Conservation (phyloP, 1,139 yeast species). For the Yamadazyma triangularis region DNA sequence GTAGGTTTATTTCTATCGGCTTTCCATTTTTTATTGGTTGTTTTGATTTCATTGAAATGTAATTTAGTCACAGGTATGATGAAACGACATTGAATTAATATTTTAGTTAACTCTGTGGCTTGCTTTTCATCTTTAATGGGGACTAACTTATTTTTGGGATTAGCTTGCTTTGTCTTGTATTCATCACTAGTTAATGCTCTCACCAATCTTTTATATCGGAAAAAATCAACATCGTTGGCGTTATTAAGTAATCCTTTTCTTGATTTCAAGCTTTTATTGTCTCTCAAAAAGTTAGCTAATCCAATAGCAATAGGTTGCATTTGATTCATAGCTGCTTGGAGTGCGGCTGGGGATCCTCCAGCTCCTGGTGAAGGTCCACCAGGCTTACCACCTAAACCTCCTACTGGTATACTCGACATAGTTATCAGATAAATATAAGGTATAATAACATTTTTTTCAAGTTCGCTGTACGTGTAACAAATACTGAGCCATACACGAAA, state of each 20-base stretch:
- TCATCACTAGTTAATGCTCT: constrained; percentile 76
- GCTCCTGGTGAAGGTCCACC: constrained; percentile 2
- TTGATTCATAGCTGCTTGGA: constrained; percentile 10
- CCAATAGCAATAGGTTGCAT: constrained; percentile 32
- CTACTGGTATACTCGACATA: constrained; percentile 12
- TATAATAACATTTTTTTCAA: too few relatives aligned
- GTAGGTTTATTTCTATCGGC: constrained; percentile 79
- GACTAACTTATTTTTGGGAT: constrained; percentile 56
- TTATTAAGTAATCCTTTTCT: constrained; percentile 76
- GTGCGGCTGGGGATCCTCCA: constrained; percentile 8
- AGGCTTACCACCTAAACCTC: constrained; percentile 10
- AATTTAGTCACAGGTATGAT: constrained; percentile 72
- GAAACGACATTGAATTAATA: constrained; percentile 69
- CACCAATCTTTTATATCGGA: constrained; percentile 77
- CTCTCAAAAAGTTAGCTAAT: constrained; percentile 68
- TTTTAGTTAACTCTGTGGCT: constrained; percentile 60
- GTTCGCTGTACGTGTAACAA: too few relatives aligned
- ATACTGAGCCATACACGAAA: too few relatives aligned
- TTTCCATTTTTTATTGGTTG: constrained; percentile 50
- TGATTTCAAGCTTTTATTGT: constrained; percentile 62
- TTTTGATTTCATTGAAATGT: constrained; percentile 67
- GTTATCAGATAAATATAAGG: too few relatives aligned
- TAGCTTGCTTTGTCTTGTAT: constrained; percentile 53
- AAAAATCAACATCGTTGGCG: constrained; percentile 67
- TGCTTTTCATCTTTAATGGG: constrained; percentile 46